Evolutionary conservation across 257 asterid species (phyloP), one percentile per base, ranked within the genome.

Genomic region (Anisodus acutangulus): DNA sequence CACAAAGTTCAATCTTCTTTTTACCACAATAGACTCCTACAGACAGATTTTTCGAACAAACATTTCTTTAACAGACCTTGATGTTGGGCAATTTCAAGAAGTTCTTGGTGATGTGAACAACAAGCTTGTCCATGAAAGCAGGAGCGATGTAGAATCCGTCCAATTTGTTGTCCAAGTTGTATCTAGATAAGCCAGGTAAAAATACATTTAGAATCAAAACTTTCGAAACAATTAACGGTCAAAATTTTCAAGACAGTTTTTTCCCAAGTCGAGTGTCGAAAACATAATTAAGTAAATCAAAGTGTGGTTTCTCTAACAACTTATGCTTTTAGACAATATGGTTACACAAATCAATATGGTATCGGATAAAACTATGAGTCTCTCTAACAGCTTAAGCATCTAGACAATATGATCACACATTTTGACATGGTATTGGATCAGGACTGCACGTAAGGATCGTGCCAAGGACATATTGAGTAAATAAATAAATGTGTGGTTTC

Each of bases 51-150:
- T 47, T 6, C 10, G 0, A 74, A 3, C 19, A 47, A 49, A 47
- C 10, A 19, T 47, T 4, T 72, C 80, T 26, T n/a, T 49, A 9
- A 43, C 31, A 43, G 3, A 87, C 92, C 92, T 89, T 89, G 84
- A 87, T 89, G 85, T 82, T 83, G 41, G 92, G 92, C 68, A 89
- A 68, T 15, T 71, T 85, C 66, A 89, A 71, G 84, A 87, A 87
- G 88, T 87, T 89, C 79, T 89, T 89, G 22, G 86, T 59, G n/a
- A 89, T 86, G 82, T 89, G 90, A 82, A 89, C 87, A 39, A 89
- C 79, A 31, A 89, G 90, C 83, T 89, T 89, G 84, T 89, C 92
- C 92, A 89, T 89, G 85, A 89, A 89, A 80, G 92, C 92, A 80
- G 92, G 92, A 37, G 92, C 90, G 12, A 87, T 89, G 79, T 89